Evolutionary conservation across 495 filamentous ascomycete genomes (phyloP), one percentile per base, ranked within the genome.

Genomic region (Talaromyces stipitatus): DNA sequence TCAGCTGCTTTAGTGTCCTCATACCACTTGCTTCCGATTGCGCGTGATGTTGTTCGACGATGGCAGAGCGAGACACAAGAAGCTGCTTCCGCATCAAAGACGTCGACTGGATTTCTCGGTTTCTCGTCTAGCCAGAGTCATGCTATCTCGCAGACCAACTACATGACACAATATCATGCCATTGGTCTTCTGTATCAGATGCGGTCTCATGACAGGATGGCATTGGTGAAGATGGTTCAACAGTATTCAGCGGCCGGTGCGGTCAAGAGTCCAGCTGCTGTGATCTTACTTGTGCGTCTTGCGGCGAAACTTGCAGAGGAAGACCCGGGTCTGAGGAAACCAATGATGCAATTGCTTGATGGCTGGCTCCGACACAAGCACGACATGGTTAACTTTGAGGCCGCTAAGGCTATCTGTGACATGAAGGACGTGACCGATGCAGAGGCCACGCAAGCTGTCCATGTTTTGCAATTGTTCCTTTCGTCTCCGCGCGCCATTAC

Each of bases 371-470:
- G 94, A 69, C 92, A 99, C 71, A 99, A 99, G 84, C 91, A 91
- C 67, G 94, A 99, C 66, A 97, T 99, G 95, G 95, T 98, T 70
- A 99, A 97, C 74, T 97, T 99, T 64, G 94, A 99, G 75, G 94
- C 94, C 53, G 95, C 94, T 22, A 97, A 97, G 78, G 90, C 92
- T 20, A 96, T 99, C 68, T 95, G 91, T 71, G 88, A 92, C 63
- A 86, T 97, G 80, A 83, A 85, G 50, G 91, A 98, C 72, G 88
- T 97, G 36, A 90, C 88, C 36, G 95, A 99, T 65, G 85, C 83
- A 43, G 94, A 99, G 69, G 88, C 92, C 27, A 83, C 87, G 2
- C 92, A 97, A 69, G 91, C 95, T 43, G 90, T 98, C 53, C 92
- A 96, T 69, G 84, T 95, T 36, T 84, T 99, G 33, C 94, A 97